Base-by-base conservation (phyloP, 768 basidiomycete genomes). In the Astraeus odoratus region DNA sequence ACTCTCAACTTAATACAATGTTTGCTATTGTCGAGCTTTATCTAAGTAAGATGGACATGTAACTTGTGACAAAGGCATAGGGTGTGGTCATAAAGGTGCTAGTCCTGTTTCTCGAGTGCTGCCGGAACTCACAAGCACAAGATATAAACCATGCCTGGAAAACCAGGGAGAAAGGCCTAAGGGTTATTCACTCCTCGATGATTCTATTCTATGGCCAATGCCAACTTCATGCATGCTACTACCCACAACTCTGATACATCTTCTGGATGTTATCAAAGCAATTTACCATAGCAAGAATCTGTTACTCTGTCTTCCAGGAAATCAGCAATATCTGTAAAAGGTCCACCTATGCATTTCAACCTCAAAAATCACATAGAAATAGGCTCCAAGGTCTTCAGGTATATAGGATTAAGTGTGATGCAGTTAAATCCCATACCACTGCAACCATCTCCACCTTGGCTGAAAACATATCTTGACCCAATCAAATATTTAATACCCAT, bases 321-420 rank as follows among this genome's bases (percentile, higher is more conserved):
- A 34, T 39, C 36, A 54, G 60, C 46, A 59, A 56, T 49, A 51
- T 61, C 42, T 34, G 67, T 53, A 46, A 70, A 43, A 55, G 47
- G 63, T 67, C 57, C 31, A 44, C 51, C 31, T 53, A 48, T 9
- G 42, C 47, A 25, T 29, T 57, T 62, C 35, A 37, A 49, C 5
- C 52, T 60, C 24, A 65, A 69, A 43, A 51, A 61, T 24, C 69
- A 67, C 47, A 81, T 93, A 47, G 88, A 89, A 3, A 81, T 80
- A 5, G 90, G 90, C 3, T 89, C 89, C 3, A 73, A 90, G 36
- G 90, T 91, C 8, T 84, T 85, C 34, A 86, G 83, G 61, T 93
- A 92, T 58, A 70, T 84, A 25, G 79, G 81, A 13, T 79, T 92
- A 77, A 93, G 87, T 1, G 90, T 90, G 1, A 79, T 83, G 57